phyloP scores from a whole-genome alignment of 2,329 filamentous ascomycete species.

The Fusarium acutatum region DNA sequence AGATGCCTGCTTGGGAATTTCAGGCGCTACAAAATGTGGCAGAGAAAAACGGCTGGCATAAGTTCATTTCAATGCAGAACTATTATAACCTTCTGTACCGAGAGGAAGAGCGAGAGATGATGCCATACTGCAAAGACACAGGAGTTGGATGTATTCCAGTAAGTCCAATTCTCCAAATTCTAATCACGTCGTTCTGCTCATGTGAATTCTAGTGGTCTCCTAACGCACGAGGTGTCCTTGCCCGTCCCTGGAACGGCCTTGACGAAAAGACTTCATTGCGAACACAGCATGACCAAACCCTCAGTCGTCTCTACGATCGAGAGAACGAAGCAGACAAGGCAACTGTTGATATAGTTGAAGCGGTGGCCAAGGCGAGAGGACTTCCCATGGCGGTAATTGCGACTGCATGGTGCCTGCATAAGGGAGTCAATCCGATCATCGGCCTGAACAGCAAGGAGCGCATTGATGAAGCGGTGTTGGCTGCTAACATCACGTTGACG shows the following conservation, averaged over 20 bases:
- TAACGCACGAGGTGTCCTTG: not conserved
- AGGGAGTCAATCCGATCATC: not conserved
- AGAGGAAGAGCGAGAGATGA: conserved; percentile 64
- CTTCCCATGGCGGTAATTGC: not conserved
- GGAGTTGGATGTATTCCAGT: not conserved
- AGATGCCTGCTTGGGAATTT: not conserved
- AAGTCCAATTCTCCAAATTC: accelerated
- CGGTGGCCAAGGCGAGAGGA: not conserved
- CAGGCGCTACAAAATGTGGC: conserved; percentile 61
- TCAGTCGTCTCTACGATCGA: not conserved
- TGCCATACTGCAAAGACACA: conserved; percentile 39
- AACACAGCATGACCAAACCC: not conserved
- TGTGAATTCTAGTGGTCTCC: not conserved
- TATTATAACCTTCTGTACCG: conserved; percentile 63
- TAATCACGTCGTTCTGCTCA: accelerated
- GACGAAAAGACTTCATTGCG: not conserved
- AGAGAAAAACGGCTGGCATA: conserved; percentile 62
- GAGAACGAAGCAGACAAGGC: not conserved
- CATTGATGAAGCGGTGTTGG: not conserved
- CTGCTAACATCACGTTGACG: not conserved
- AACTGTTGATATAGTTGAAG: not conserved
- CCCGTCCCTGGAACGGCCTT: not conserved
- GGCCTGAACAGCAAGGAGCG: not conserved
- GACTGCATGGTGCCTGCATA: not conserved
- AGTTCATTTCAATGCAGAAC: conserved; percentile 68